Base-by-base conservation (phyloP, 352 stramenopile species). In the Phytophthora lateralis region DNA sequence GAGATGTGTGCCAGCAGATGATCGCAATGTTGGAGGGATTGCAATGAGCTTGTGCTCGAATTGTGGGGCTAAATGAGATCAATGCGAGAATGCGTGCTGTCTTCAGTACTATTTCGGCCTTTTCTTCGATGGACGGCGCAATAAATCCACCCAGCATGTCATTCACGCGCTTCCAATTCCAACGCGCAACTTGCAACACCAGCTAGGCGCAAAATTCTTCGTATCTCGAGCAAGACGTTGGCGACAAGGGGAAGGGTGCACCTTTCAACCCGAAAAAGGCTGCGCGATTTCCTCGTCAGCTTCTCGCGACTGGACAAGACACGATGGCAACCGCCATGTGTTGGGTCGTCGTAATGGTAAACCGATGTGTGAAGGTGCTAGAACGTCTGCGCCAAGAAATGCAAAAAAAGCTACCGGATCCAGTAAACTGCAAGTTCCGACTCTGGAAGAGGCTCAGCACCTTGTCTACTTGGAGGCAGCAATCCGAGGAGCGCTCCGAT, bases 251-350 rank as follows among this genome's bases (percentile, higher is more conserved):
- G 7, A 47, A 76, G 9, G 42, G 55, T 42, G 21, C 39, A n/a
- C 18, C 39, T 24, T 53, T 60, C 44, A 32, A 58, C 8, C 63
- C 58, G 4, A 80, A 70, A 9, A 70, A 91, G 6, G n/a, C 63
- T 95, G 15, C 78, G 82, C 15, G 80, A 94, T 71, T 87, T 96
- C 47, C 66, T 85, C 6, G 73, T 93, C 17, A 85, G 71, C 21
- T 89, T 94, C 73, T 91, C 15, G 69, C 79, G 14, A 78, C 81
- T 32, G 83, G 85, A 2, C 67, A 78, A 20, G 85, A 90, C 62
- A 92, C 86, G 0, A 94, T 85, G 1, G 73, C 81, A 1, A 73
- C 75, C 41, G 63, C 68, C 4, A 72, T 95, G 46, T 66, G n/a
- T n/a, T n/a, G n/a, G n/a, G n/a, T n/a, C n/a, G n/a, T n/a, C 65